Evolutionary conservation across 495 filamentous ascomycete genomes (phyloP).

Genomic region (Cercophora scortea): DNA sequence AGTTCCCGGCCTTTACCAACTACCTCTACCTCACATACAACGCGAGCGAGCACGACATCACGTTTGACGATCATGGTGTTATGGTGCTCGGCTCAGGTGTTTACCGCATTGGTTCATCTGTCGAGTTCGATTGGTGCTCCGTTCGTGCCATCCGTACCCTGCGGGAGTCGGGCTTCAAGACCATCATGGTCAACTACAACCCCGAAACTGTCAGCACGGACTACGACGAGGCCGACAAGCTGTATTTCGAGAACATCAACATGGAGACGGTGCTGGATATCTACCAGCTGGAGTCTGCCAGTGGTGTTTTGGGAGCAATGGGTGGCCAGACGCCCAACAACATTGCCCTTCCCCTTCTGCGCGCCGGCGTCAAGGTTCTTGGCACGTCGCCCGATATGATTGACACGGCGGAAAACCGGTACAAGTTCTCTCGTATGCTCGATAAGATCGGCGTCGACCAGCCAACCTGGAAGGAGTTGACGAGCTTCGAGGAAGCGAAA

Average conservation of each 20-base stretch:
- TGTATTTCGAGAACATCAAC: conserved; percentile 98
- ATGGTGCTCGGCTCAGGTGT: conserved; percentile 98
- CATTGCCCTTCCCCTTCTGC: conserved; percentile 83
- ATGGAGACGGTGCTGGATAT: conserved; percentile 92
- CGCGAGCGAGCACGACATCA: conserved; percentile 75
- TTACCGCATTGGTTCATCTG: conserved; percentile 93
- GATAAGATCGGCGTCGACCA: conserved; percentile 95
- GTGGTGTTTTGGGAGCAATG: conserved; percentile 95
- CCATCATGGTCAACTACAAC: conserved; percentile 97
- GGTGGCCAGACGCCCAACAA: conserved; percentile 98
- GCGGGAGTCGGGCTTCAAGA: conserved; percentile 81
- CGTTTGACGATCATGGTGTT: conserved; percentile 77
- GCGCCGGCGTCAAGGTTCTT: conserved; percentile 82
- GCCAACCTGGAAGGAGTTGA: conserved; percentile 95
- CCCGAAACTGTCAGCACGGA: conserved; percentile 94
- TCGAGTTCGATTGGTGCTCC: conserved; percentile 99
- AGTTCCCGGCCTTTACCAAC: conserved; percentile 92
- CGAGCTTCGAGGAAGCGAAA: conserved; percentile 79
- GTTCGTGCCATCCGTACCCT: conserved; percentile 91
- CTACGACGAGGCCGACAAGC: conserved; percentile 89
- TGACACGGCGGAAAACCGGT: conserved; percentile 92
- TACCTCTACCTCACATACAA: conserved; percentile 98
- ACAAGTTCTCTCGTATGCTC: conserved; percentile 96
- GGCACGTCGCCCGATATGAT: conserved; percentile 99
- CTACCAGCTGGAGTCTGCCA: conserved; percentile 80